Evolutionary conservation across 371 early-diverging fungal genomes (phyloP), one percentile per base, ranked within the genome.

Genomic region (Dinochytrium kinnereticum): DNA sequence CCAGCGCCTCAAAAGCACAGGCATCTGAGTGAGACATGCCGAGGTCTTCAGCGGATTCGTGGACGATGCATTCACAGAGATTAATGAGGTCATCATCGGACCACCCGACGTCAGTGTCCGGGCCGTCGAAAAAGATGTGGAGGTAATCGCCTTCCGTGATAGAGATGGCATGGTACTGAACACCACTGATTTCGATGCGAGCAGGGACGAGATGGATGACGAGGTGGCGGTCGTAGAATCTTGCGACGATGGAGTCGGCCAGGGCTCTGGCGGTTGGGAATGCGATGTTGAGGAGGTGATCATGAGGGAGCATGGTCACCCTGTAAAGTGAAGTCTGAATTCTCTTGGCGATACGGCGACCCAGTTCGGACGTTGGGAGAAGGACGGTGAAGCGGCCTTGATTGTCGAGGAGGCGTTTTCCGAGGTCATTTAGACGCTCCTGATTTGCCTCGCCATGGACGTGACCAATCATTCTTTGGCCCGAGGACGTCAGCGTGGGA

Each of bases 1-100:
- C 36, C 39, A 78, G 19, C n/a, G 68, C 37, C 51, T 80, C 80
- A 40, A 75, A n/a, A 28, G 68, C 66, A 61, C 80, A 80, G 24
- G 80, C 77, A 17, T 51, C 67, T 1, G 80, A 39, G 51, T 80
- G 80, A 2, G 65, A 30, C 59, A 65, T 53, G 36, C 78, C 80
- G 15, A 40, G 24, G 5, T 38, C 34, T 66, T 80, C 80, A 1
- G 59, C 66, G 19, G 61, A 24, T 57, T 80, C 80, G 66, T 80
- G 80, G 31, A 78, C 36, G 5, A 80, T 13, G 2, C 72, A 68
- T 28, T 78, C 79, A 31, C 65, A 39, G 17, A 73, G 30, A 7
- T 69, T 13, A 17, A 24, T 2, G 2, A 76, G 21, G 34, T 70
- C 71, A 13, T 64, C 51, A 19, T 75, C 53, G 33, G 64, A 39